Conservation (phyloP, 169 alveolate genomes). For the Plasmodium chabaudi region DNA sequence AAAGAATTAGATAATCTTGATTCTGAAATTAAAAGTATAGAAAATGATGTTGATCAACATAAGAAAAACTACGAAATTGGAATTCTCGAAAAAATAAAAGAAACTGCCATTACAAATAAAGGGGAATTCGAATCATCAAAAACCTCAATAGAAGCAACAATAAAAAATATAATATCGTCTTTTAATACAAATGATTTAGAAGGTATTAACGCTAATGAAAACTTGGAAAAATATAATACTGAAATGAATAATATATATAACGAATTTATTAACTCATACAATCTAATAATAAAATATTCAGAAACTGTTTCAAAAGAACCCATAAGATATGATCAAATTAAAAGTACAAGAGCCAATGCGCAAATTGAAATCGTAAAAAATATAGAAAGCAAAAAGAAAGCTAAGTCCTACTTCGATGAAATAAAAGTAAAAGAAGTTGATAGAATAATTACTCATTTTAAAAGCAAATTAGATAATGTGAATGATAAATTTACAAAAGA, state of each 20-base stretch:
- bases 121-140: conserved; percentile 1
- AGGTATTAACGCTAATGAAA: not conserved
- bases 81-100: conserved; percentile 12
- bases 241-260: not conserved
- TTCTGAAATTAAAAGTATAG: conserved; percentile 3
- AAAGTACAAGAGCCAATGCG: not conserved
- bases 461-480: not conserved
- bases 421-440: conserved; percentile 1
- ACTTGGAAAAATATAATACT: not conserved
- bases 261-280: not conserved
- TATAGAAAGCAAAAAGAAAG: not conserved
- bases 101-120: conserved; percentile 4
- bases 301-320: not conserved
- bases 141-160: conserved; percentile 4
- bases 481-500: not conserved
- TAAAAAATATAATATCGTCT: not conserved
- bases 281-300: not conserved
- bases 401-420: not conserved
- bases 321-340: not conserved
- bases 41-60: not conserved
- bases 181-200: not conserved
- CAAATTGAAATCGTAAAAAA: not conserved
- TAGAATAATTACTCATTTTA: conserved; percentile 11
- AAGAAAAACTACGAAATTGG: conserved; percentile 38
- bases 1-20: not conserved